Evolutionary conservation across 73 alveolate species (phyloP), one percentile per base, ranked within the genome.

Genomic region (Symbiodinium natans): DNA sequence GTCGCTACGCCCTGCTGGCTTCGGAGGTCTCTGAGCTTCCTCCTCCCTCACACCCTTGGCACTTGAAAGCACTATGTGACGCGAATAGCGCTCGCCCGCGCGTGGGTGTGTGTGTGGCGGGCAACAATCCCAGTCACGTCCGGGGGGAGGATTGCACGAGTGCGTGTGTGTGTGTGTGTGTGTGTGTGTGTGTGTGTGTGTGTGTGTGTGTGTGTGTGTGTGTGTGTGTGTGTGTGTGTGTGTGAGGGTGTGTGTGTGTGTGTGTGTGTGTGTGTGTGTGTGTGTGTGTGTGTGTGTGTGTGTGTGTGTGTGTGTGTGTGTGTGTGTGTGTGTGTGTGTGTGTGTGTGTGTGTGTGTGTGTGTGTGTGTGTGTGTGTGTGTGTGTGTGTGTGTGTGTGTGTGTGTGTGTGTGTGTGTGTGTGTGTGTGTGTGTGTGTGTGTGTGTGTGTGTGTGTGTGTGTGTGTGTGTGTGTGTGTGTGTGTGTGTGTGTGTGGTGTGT

Each of bases 261-360:
- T 29, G 82, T 68, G 82, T 8, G 82, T 68, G 82, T 68, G 82
- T 8, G 82, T 68, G 82, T 68, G 82, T 21, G 82, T 68, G 82
- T 29, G 82, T 68, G 82, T 29, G 82, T 68, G 13, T 68, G 82
- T 68, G 82, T 68, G 82, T 68, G 82, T 68, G 82, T 68, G 82
- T 68, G 82, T 68, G 82, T 68, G 82, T 68, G 36, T 68, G 82
- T 68, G 82, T 68, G 82, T 68, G 82, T 68, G 33, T 68, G 36
- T 68, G 82, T 68, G 82, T 68, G 82, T 68, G 82, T 68, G 33
- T 68, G 36, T 68, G 82, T 68, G 82, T 68, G 82, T 68, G 82
- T 68, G 33, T 68, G 36, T 68, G 82, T 68, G 82, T 68, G 82
- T 68, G 82, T 68, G 82, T 68, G 82, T 68, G 82, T 68, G 36